Conservation (phyloP, 495 filamentous ascomycete genomes). For the Cryomyces minteri region DNA sequence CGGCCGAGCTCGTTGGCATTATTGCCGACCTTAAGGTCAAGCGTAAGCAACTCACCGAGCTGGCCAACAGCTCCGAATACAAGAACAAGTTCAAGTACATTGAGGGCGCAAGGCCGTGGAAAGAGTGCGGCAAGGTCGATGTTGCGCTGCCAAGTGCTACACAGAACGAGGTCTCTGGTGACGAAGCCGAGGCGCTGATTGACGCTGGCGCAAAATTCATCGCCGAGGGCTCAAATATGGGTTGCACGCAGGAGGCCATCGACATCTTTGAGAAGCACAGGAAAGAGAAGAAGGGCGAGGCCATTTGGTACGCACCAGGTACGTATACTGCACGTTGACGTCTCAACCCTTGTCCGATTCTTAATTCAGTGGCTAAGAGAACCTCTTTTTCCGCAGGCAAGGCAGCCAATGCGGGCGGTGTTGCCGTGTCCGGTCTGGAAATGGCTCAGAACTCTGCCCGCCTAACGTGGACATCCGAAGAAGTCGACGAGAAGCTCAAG, state of each 20-base stretch:
- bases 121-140: constrained; percentile 72
- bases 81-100: constrained; percentile 68
- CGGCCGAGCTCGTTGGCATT: constrained; percentile 50
- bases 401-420: constrained; percentile 94
- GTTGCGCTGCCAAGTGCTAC: constrained; percentile 85
- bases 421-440: constrained; percentile 92
- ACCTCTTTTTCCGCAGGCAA: constrained; percentile 25
- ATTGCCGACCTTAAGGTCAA: constrained; percentile 77
- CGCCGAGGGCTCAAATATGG: constrained; percentile 98
- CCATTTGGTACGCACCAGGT: constrained; percentile 93
- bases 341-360: not conserved
- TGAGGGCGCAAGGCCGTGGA: constrained; percentile 78
- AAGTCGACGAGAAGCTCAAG: constrained; percentile 86
- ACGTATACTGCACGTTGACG: constrained; percentile 13
- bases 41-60: constrained; percentile 58
- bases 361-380: not conserved
- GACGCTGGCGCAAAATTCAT: constrained; percentile 64
- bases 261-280: constrained; percentile 77
- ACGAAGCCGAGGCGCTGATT: constrained; percentile 73
- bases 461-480: constrained; percentile 66
- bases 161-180: constrained; percentile 87
- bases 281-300: constrained; percentile 44
- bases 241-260: constrained; percentile 90
- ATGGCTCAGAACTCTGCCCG: constrained; percentile 96
- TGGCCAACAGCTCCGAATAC: constrained; percentile 31